Evolutionary conservation across 352 stramenopile genomes (phyloP), one percentile per base, ranked within the genome.

Genomic region (Phytophthora pinifolia): DNA sequence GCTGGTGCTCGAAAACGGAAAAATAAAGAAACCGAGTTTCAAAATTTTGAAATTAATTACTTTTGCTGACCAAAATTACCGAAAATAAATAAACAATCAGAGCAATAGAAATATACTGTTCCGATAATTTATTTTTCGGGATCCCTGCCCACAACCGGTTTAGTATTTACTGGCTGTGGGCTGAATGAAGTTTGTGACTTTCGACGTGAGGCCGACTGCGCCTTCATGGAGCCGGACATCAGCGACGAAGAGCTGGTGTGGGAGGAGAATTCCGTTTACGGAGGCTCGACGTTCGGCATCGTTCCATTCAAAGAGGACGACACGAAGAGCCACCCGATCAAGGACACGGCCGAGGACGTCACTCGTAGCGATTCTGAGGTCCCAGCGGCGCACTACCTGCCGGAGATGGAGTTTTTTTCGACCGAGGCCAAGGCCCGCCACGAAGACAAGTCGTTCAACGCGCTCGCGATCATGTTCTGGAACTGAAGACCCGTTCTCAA

Each of bases 131-230:
- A 25, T 25, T 25, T 25, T 25, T 25, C n/a, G n/a, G n/a, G n/a
- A n/a, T n/a, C n/a, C n/a, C n/a, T n/a, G n/a, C n/a, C n/a, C n/a
- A n/a, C n/a, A n/a, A n/a, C n/a, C n/a, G n/a, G n/a, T n/a, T n/a
- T n/a, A n/a, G n/a, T n/a, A n/a, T n/a, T n/a, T n/a, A n/a, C n/a
- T n/a, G n/a, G n/a, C n/a, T n/a, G n/a, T n/a, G n/a, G n/a, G n/a
- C n/a, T n/a, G n/a, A n/a, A n/a, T n/a, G n/a, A n/a, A n/a, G n/a
- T n/a, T n/a, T n/a, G n/a, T n/a, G n/a, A n/a, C n/a, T n/a, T n/a
- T n/a, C n/a, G n/a, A n/a, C n/a, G n/a, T 27, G 92, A 98, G 45
- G 78, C 71, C 35, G 75, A 97, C 63, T 98, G 91, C 63, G 76
- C 75, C 22, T 97, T 83, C 63, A 77, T 94, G 54, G 76, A 96